Evolutionary conservation across 2,329 filamentous ascomycete genomes (phyloP), one percentile per base, ranked within the genome.

Genomic region (Colletotrichum endophyticum): DNA sequence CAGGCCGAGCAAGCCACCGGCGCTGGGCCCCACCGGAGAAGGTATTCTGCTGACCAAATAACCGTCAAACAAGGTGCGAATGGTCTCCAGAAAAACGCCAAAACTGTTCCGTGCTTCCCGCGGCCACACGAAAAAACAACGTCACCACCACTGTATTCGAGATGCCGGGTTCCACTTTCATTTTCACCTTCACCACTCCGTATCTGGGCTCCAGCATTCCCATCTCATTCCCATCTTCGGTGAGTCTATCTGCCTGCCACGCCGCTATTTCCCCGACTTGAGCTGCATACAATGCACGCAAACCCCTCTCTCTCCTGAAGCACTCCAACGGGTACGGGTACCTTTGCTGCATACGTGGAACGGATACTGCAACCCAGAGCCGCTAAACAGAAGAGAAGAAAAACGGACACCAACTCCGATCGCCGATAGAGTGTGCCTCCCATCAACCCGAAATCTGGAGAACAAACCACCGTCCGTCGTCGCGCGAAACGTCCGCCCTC

Each of bases 131-230:
- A n/a, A 25, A 69, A 70, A 49, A 19, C 28, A 70, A 72, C 72
- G 72, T 75, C 72, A 75, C 72, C 62, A 75, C 68, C 53, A 75
- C 68, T 72, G 73, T 75, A 75, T 75, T 61, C 53, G 73, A 72
- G 69, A 72, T 75, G 34, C 34, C 28, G 44, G 66, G 19, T 25
- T 56, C 30, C 22, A 30, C 28, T 25, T 44, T 44, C 39, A 44
- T 44, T 44, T 44, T 44, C 39, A 44, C 39, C 9, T 12, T 67
- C 66, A 44, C 7, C 56, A n/a, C 36, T 28, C 12, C 44, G 16
- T 63, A 8, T 25, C n/a, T 16, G 19, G 16, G 59, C 13, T 22
- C 32, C 30, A 25, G 19, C 61, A 36, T 32, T 13, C 59, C 34
- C 13, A 66, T 66, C 36, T 66, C n/a, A 66, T 63, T 32, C 59